phyloP scores from a whole-genome alignment of 2,329 filamentous ascomycete genomes.

The Zymoseptoria pseudotritici region DNA sequence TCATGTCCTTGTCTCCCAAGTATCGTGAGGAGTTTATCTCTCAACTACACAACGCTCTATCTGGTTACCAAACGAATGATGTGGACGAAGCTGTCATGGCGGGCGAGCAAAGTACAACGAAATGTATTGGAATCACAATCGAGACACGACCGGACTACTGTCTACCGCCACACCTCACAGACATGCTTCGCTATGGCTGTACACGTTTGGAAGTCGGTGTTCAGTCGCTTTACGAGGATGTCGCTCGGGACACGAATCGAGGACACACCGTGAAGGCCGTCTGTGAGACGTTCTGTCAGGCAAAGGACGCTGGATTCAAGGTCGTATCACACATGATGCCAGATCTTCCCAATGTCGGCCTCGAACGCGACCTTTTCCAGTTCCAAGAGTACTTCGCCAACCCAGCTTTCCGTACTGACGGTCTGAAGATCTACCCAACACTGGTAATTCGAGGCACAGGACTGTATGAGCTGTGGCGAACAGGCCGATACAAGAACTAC shows the following conservation, averaged over 20 bases:
- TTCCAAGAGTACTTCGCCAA: conserved; percentile 98
- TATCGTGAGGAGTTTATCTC: conserved; percentile 93
- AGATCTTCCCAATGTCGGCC: conserved; percentile 92
- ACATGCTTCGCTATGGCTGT: conserved; percentile 97
- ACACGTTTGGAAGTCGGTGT: conserved; percentile 92
- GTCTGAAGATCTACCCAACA: conserved; percentile 95
- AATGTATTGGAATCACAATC: conserved; percentile 97
- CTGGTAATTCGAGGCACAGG: conserved; percentile 95
- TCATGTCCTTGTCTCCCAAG: conserved; percentile 87
- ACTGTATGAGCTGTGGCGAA: conserved; percentile 94
- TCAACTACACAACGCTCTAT: conserved; percentile 92
- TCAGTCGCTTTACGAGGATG: conserved; percentile 94
- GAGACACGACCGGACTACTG: conserved; percentile 97
- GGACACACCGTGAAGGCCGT: conserved; percentile 94
- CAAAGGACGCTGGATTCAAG: conserved; percentile 97
- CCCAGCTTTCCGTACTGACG: conserved; percentile 90
- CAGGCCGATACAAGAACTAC: conserved; percentile 95
- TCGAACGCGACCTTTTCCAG: conserved; percentile 95
- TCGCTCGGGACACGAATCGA: conserved; percentile 94
- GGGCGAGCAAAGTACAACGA: conserved; percentile 92
- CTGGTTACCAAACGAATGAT: conserved; percentile 86
- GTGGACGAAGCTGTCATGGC: conserved; percentile 94
- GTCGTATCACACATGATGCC: conserved; percentile 99
- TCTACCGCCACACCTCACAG: conserved; percentile 84
- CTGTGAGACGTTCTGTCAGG: conserved; percentile 91